phyloP scores from a whole-genome alignment of 1,139 yeast genomes.

The Lodderomyces beijingensis region DNA sequence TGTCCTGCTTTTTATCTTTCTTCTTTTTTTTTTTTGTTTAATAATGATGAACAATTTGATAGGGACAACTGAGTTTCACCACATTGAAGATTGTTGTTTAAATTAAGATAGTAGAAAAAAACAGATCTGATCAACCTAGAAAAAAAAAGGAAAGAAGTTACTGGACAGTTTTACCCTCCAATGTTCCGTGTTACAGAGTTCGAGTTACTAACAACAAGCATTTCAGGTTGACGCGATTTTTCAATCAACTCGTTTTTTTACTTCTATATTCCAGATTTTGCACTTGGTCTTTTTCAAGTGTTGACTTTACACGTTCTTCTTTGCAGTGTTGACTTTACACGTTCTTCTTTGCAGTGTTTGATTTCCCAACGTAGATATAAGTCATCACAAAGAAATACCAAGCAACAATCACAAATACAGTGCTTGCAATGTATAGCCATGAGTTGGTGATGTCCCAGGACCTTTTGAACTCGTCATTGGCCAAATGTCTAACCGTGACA shows the following conservation, averaged over 20 bases:
- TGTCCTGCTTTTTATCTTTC: too few relatives aligned
- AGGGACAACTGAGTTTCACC: constrained; percentile 36
- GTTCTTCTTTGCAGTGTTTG: constrained; percentile 29
- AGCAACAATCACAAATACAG: constrained; percentile 61
- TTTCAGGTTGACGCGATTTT: too few relatives aligned
- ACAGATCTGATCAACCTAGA: constrained; percentile 13
- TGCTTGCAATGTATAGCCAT: constrained; percentile 82
- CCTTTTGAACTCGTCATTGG: constrained; percentile 92
- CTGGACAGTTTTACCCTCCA: too few relatives aligned
- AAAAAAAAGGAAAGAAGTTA: too few relatives aligned
- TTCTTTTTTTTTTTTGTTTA: too few relatives aligned
- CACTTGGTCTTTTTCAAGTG: too few relatives aligned
- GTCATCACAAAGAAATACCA: constrained; percentile 74
- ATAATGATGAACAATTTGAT: constrained; percentile 22
- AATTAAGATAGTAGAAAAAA: constrained; percentile 15
- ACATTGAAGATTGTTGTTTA: constrained; percentile 17
- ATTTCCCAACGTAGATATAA: constrained; percentile 49
- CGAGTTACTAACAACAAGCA: too few relatives aligned
- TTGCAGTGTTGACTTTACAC: too few relatives aligned
- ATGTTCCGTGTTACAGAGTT: too few relatives aligned
- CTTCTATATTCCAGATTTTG: too few relatives aligned
- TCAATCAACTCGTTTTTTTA: too few relatives aligned
- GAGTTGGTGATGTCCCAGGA: constrained; percentile 92
- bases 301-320: constrained; percentile 29
- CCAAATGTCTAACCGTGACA: constrained; percentile 88